A percentile compares a stretch with the other conserved stretches of the same genome.
These are phyloP conservation scores for Astragalus membranaceus DNA, from an alignment of 306 rosid genomes.

Conservation along the genomic window DNA sequence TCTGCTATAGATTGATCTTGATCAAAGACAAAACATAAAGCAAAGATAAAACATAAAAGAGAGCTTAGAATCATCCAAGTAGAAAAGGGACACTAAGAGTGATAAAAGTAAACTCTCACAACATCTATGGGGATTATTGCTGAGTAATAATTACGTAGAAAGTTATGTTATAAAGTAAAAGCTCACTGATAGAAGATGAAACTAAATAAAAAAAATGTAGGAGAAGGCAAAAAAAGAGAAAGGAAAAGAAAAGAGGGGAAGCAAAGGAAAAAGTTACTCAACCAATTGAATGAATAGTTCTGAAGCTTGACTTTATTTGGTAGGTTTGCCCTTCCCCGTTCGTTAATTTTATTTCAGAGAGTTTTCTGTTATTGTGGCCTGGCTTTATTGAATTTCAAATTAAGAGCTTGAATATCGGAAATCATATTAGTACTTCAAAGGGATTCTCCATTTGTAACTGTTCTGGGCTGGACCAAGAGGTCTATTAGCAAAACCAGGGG, in stretches of 20 bases:
- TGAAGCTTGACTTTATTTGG: constrained; percentile 26
- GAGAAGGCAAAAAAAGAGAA: neutral
- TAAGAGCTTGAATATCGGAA: neutral
- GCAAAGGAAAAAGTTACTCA: constrained; percentile 26
- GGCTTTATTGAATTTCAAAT: neutral
- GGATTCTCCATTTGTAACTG: no score
- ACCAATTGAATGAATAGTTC: constrained; percentile 14
- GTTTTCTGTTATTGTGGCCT: neutral
- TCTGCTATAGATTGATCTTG: constrained; percentile 26
- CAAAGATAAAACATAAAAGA: constrained; percentile 37
- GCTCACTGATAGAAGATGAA: constrained; percentile 23
- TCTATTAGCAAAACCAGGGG: no score
- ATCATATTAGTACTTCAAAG: neutral
- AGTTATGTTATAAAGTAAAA: constrained; percentile 48
- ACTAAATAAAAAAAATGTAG: neutral
- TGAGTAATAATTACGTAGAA: constrained; percentile 63
- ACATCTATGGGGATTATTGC: constrained; percentile 36
- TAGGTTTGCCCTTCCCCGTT: neutral
- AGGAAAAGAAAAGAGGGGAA: constrained; percentile 13
- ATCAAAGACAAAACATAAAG: constrained; percentile 30
- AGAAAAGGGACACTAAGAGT: constrained; percentile 26
- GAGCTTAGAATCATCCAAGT: constrained; percentile 25
- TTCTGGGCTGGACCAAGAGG: no score
- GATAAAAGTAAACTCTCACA: constrained; percentile 32
- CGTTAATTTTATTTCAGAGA: no score